Evolutionary conservation across 108 stramenopile species (phyloP), one percentile per base, ranked within the genome.

Genomic region (Nitzschia sp.): DNA sequence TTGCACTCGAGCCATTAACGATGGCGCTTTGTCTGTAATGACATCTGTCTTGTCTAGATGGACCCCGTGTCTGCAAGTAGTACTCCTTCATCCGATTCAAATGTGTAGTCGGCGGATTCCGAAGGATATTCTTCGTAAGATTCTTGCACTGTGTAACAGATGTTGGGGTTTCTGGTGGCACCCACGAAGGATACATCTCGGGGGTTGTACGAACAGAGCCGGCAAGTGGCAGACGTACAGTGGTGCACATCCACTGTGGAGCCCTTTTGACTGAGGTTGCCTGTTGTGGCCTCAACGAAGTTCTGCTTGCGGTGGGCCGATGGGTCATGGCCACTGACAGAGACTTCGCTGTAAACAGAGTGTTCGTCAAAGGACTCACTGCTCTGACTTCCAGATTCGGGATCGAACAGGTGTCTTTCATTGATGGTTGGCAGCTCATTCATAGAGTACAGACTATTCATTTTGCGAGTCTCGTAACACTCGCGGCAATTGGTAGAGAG

Each of bases 161-260:
- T 24, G 53, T 21, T 12, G 22, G 20, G 53, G 6, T 12, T 12
- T 38, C 29, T 59, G 26, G 64, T 50, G 8, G 66, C 41, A 10
- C 29, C 46, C 24, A 75, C 10, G 67, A 75, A 75, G 5, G 63
- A 6, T 11, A 70, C 69, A 22, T 76, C 69, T 22, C 29, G 39
- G 17, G 73, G 73, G 14, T 46, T 67, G 65, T 75, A 68, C 1
- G 29, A 43, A 51, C 78, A 79, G 25, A 71, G 69, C 20, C 24
- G 60, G 37, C 82, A 83, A 34, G 67, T 66, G 10, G 79, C 54
- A 62, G 75, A 77, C 14, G 54, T 71, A 37, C 82, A 83, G 14
- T 70, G 41, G 41, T 83, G 82, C 3, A 83, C 82, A 52, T 83
- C 75, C 11, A 77, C 75, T 9, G 46, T 62, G 10, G 71, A 73